These are phyloP conservation scores for Amaranthus hypochondriacus DNA, from an alignment of 148 eudicot species.

Conservation along the genomic window DNA sequence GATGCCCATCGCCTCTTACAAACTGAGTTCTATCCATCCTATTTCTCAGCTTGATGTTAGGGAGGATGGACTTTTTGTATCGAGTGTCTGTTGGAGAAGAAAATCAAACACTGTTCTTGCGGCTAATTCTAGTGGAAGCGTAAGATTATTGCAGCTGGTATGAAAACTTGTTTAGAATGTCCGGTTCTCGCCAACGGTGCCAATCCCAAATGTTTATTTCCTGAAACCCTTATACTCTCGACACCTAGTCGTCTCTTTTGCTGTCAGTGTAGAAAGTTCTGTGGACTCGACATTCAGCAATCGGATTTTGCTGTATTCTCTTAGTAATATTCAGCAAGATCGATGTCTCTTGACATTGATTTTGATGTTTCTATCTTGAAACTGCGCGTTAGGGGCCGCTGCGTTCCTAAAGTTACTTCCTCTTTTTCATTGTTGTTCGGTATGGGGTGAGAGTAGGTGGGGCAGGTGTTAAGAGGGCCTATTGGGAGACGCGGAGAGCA, in stretches of 20 bases:
- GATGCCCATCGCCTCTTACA: constrained; percentile 52
- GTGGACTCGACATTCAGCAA: not conserved
- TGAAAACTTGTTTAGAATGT: constrained; percentile 3
- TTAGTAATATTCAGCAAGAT: not conserved
- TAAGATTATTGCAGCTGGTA: constrained; percentile 43
- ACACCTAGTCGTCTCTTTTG: not conserved
- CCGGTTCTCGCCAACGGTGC: not conserved
- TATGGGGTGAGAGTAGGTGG: no score
- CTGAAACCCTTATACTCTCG: no score
- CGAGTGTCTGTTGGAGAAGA: constrained; percentile 61
- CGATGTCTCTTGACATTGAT: not conserved
- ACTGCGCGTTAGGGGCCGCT: not conserved
- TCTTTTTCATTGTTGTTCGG: no score
- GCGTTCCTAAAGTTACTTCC: not conserved
- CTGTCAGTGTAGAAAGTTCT: not conserved
- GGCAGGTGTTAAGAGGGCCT: not conserved
- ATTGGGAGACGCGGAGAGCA: not conserved
- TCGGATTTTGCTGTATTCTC: not conserved
- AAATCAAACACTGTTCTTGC: constrained; percentile 50
- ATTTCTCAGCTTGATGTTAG: constrained; percentile 30
- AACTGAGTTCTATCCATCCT: constrained; percentile 43
- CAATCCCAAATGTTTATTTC: not conserved
- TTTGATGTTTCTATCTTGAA: not conserved
- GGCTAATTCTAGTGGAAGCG: constrained; percentile 53
- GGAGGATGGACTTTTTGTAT: constrained; percentile 53